phyloP scores from a whole-genome alignment of 2,329 filamentous ascomycete genomes.

The Penicillium corylophilum region DNA sequence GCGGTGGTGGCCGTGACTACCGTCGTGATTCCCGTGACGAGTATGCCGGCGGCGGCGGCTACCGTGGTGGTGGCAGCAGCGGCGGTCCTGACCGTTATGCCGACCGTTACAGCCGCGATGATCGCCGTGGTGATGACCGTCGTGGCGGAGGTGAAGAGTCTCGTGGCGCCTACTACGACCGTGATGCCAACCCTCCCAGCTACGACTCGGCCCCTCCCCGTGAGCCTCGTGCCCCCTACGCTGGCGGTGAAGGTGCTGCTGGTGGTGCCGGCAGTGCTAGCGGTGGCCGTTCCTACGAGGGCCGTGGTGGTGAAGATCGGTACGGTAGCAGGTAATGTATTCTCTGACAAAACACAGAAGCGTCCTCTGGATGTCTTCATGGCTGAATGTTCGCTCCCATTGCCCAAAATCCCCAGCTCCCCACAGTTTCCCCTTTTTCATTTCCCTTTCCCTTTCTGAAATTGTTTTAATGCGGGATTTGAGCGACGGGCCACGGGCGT shows the following conservation, averaged over 20 bases:
- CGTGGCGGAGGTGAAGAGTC: conserved; percentile 40
- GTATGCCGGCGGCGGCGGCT: conserved; percentile 41
- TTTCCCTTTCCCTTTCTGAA: conserved; percentile 33
- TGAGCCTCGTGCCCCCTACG: conserved; percentile 36
- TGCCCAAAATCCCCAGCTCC: conserved; percentile 8
- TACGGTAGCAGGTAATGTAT: conserved; percentile 42
- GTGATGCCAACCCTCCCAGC: conserved; percentile 52
- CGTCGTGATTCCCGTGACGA: conserved; percentile 49
- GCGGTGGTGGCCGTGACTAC: conserved; percentile 39
- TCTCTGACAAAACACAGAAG: conserved; percentile 18
- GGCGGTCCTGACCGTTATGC: conserved; percentile 43
- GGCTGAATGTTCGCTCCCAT: conserved; percentile 16
- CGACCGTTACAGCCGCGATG: conserved; percentile 47
- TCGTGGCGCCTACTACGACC: conserved; percentile 53
- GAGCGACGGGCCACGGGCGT: conserved; percentile 39
- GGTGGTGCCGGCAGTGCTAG: neutral
- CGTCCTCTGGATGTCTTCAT: conserved; percentile 16
- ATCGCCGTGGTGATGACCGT: conserved; percentile 44
- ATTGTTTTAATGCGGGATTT: conserved; percentile 40
- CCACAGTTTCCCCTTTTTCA: conserved; percentile 19
- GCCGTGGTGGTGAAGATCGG: conserved; percentile 40
- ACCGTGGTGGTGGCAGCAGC: conserved; percentile 29
- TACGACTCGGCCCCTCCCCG: conserved; percentile 44
- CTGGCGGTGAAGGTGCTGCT: conserved; percentile 14
- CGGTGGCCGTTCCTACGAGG: conserved; percentile 37